Conservation (phyloP, 2,329 filamentous ascomycete genomes). For the Amphichorda felina region DNA sequence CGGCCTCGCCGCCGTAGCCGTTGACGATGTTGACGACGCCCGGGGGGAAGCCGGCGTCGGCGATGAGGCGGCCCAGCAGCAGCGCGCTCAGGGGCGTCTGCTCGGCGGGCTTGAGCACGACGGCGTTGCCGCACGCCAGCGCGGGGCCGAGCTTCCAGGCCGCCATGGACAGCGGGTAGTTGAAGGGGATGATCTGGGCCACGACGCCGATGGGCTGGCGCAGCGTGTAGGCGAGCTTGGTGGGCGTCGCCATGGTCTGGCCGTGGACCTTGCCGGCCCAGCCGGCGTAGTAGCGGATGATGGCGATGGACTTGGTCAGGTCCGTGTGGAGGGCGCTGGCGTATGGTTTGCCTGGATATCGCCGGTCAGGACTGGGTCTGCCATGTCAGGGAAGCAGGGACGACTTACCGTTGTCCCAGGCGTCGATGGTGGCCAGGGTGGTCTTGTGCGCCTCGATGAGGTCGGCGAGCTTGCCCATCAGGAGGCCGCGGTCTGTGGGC, state of each 20-base stretch:
- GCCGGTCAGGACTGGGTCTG: neutral
- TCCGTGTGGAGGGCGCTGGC: slow-evolving; percentile 46
- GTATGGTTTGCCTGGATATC: slow-evolving; percentile 41
- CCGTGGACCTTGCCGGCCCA: slow-evolving; percentile 62
- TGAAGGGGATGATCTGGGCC: slow-evolving; percentile 60
- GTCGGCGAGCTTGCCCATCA: slow-evolving; percentile 60
- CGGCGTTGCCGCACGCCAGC: slow-evolving; percentile 45
- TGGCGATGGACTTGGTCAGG: slow-evolving; percentile 22
- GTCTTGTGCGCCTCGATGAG: slow-evolving; percentile 51
- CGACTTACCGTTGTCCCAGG: slow-evolving; percentile 58
- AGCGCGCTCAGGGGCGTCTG: slow-evolving; percentile 48
- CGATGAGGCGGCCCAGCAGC: slow-evolving; percentile 49
- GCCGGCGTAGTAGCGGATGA: slow-evolving; percentile 55
- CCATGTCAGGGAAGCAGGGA: neutral
- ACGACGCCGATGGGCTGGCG: slow-evolving; percentile 59
- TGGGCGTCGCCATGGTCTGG: slow-evolving; percentile 52
- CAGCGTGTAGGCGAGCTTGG: slow-evolving; percentile 57
- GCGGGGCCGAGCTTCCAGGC: slow-evolving; percentile 63
- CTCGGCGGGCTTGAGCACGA: slow-evolving; percentile 52
- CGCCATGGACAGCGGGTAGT: slow-evolving; percentile 59
- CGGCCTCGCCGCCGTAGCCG: slow-evolving; percentile 51
- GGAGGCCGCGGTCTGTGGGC: slow-evolving; percentile 48
- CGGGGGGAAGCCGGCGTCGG: slow-evolving; percentile 59
- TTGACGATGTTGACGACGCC: slow-evolving; percentile 63
- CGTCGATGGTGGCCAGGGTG: slow-evolving; percentile 38